These are phyloP conservation scores for Gastrolobium villosum DNA, from an alignment of 306 rosid species.

Conservation along the genomic window DNA sequence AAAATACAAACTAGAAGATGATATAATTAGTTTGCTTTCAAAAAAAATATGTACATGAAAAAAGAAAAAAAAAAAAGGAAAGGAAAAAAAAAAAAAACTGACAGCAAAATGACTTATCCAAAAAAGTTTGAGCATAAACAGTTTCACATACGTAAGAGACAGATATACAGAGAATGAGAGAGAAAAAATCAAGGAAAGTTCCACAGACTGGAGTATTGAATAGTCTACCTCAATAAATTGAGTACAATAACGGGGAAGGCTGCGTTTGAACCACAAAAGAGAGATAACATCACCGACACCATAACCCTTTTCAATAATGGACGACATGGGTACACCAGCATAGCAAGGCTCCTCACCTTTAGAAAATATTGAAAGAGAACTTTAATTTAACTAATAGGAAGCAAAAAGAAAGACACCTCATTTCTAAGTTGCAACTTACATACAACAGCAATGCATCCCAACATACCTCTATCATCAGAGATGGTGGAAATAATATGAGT, in stretches of 20 bases:
- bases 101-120: neutral
- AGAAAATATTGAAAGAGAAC: constrained; percentile 42
- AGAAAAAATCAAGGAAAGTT: constrained; percentile 4
- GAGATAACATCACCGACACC: constrained; percentile 93
- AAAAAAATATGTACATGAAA: constrained; percentile 21
- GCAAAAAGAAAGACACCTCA: neutral
- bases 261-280: constrained; percentile 92
- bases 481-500: constrained; percentile 94
- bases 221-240: constrained; percentile 79
- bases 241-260: constrained; percentile 91
- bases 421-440: constrained; percentile 5
- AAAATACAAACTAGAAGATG: constrained; percentile 21
- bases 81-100: neutral
- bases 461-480: constrained; percentile 89
- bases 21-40: constrained; percentile 12
- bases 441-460: constrained; percentile 10
- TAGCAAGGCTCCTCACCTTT: constrained; percentile 94
- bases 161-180: neutral
- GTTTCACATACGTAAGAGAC: neutral
- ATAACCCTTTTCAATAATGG: constrained; percentile 80
- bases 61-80: too few species aligned
- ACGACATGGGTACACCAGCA: constrained; percentile 94
- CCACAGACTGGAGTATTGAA: constrained; percentile 28
- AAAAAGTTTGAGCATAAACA: constrained; percentile 35
- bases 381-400: constrained; percentile 37